A percentile compares a stretch with the other conserved stretches of the same genome.
phyloP scores from a whole-genome alignment of 2,329 filamentous ascomycete species.

The Neofusicoccum ribis region DNA sequence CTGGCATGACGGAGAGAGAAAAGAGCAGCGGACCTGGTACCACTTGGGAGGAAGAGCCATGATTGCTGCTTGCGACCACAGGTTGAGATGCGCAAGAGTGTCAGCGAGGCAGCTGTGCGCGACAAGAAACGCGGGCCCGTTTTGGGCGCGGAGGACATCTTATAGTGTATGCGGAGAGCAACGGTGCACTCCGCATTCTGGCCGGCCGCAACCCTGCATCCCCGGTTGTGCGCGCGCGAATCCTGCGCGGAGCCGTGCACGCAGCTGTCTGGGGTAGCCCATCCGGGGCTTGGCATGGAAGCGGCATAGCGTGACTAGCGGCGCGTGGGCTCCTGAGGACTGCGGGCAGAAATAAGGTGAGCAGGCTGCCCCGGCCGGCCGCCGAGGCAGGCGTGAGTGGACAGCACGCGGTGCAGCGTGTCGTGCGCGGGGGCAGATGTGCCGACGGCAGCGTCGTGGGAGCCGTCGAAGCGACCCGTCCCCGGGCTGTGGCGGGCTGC shows the following conservation, averaged over 20 bases:
- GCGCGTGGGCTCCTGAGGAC: neutral
- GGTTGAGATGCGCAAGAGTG: neutral
- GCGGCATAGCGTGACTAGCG: constrained; percentile 6
- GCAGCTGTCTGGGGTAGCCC: constrained; percentile 5
- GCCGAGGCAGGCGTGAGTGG: neutral
- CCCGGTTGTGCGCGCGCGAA: constrained; percentile 15
- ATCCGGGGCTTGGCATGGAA: constrained; percentile 8
- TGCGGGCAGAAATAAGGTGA: neutral
- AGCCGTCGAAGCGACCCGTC: constrained; percentile 1
- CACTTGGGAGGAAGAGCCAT: constrained; percentile 59
- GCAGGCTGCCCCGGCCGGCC: neutral
- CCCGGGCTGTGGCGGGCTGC: neutral
- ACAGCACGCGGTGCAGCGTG: neutral
- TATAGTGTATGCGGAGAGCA: neutral
- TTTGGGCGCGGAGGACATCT: neutral
- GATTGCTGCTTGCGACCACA: neutral
- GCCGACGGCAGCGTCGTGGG: neutral
- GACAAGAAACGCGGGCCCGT: neutral
- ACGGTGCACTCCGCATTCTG: constrained; percentile 10
- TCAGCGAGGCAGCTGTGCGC: neutral
- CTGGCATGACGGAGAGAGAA: neutral
- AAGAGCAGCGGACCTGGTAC: constrained; percentile 50
- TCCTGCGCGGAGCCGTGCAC: constrained; percentile 15
- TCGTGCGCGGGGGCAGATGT: constrained; percentile 8
- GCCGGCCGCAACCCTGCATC: neutral